Evolutionary conservation across 1,284 basidiomycete species (phyloP), one percentile per base, ranked within the genome.

Genomic region (Exobasidium rhododendri): DNA sequence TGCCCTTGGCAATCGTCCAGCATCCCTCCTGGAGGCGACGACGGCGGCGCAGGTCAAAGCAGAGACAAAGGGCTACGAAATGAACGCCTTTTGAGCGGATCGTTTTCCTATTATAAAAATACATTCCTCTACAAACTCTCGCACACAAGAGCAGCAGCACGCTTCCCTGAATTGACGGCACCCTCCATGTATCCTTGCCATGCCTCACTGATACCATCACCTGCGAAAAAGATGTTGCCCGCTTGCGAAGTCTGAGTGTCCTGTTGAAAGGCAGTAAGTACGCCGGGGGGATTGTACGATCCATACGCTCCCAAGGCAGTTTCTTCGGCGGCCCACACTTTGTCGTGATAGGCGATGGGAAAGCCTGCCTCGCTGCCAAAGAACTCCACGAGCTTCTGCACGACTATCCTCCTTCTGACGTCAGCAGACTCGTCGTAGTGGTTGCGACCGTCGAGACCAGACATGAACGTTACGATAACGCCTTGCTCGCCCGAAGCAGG

Each of bases 381-480:
- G 31, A 58, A 63, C 49, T 58, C 44, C 17, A 20, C 51, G 11
- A 59, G n/a, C 30, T 63, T 51, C 22, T 44, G 32, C 24, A 31
- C 46, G 10, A 53, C 28, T 2, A 31, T 47, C 17, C 35, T 40
- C 17, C 17, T 40, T 17, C 35, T 40, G 17, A 10, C 35, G 7
- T 40, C 35, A 17, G 17, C 17, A 17, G 7, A 7, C 7, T 40
- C 35, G 7, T 40, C 35, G 35, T 40, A 40, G 35, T 17, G 7
- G 17, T 40, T 40, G 7, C 35, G 35, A 26, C 40, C 20, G 50
- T 57, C 56, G 10, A 45, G 49, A 17, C 5, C 32, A 2, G 29
- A n/a, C 61, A 63, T 63, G 29, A 69, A 69, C 3, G 64, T 66
- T 6, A 69, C 64, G 32, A 69, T 60, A 20, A 49, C 58, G 4